A percentile compares a stretch with the other conserved stretches of the same genome.
phyloP scores from a whole-genome alignment of 2,329 filamentous ascomycete genomes.

The Colletotrichum sp. region DNA sequence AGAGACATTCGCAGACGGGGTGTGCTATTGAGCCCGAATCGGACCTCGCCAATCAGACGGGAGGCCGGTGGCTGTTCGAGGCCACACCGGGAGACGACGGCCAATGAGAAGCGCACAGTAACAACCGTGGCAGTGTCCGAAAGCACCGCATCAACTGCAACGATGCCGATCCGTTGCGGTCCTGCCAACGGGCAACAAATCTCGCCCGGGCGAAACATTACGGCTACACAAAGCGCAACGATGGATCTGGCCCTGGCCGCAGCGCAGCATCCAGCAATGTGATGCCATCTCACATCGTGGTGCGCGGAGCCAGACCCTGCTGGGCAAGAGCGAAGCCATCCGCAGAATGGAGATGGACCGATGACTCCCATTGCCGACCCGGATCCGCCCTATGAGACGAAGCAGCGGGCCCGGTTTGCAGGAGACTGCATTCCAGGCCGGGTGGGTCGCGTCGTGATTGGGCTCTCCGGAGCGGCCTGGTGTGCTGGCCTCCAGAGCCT shows the following conservation, averaged over 20 bases:
- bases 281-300: constrained; percentile 19
- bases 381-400: constrained; percentile 28
- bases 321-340: background rate
- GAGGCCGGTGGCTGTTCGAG: background rate
- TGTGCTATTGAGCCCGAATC: background rate
- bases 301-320: background rate
- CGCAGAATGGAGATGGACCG: background rate
- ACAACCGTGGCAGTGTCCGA: background rate
- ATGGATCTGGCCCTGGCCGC: background rate
- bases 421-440: constrained; percentile 27
- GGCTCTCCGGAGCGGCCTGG: constrained; percentile 10
- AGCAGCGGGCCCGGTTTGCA: constrained; percentile 26
- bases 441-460: constrained; percentile 28
- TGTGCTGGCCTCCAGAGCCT: constrained; percentile 24
- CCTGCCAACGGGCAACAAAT: background rate
- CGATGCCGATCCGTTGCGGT: background rate
- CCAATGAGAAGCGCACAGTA: background rate
- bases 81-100: background rate
- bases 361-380: constrained; percentile 28
- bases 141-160: background rate
- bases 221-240: background rate
- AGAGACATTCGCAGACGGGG: background rate
- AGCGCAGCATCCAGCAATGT: constrained; percentile 1
- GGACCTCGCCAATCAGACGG: background rate
- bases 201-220: background rate